phyloP scores from a whole-genome alignment of 257 asterid genomes.

The Coffea eugenioides region DNA sequence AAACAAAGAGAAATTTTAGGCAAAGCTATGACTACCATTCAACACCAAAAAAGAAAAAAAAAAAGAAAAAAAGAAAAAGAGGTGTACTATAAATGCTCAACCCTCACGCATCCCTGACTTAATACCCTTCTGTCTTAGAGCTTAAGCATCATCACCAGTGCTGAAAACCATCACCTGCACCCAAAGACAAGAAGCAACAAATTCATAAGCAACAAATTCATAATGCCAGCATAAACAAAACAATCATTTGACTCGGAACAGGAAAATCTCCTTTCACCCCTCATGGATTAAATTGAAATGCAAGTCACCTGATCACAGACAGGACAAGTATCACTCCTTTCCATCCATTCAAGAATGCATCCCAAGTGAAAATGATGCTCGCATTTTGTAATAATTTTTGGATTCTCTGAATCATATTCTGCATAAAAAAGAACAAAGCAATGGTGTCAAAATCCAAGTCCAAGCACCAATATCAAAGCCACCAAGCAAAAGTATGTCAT shows the following conservation, averaged over 20 bases:
- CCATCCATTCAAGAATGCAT: constrained; percentile 97
- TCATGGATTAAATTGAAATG: not conserved
- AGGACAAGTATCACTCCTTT: constrained; percentile 88
- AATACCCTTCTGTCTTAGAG: constrained; percentile 13
- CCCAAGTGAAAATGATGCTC: constrained; percentile 91
- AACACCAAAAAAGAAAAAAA: constrained; percentile 5
- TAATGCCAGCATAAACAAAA: not conserved
- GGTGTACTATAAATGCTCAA: constrained; percentile 1
- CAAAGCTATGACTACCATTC: constrained; percentile 22
- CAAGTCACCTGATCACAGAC: constrained; percentile 79
- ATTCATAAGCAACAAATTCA: not conserved
- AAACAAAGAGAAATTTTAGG: constrained; percentile 27
- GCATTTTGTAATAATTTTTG: constrained; percentile 78
- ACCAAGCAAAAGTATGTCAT: constrained; percentile 10
- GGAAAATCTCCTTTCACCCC: not conserved
- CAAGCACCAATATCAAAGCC: not conserved
- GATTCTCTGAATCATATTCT: constrained; percentile 87
- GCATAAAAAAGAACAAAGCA: constrained; percentile 25
- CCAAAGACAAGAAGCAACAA: constrained; percentile 1
- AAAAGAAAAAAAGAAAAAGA: not conserved
- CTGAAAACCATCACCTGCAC: constrained; percentile 75
- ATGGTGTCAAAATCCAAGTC: constrained; percentile 1
- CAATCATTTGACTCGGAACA: not conserved
- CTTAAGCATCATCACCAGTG: constrained; percentile 44
- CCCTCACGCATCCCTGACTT: constrained; percentile 2